phyloP scores from a whole-genome alignment of 768 basidiomycete genomes.

The Mycena latifolia region DNA sequence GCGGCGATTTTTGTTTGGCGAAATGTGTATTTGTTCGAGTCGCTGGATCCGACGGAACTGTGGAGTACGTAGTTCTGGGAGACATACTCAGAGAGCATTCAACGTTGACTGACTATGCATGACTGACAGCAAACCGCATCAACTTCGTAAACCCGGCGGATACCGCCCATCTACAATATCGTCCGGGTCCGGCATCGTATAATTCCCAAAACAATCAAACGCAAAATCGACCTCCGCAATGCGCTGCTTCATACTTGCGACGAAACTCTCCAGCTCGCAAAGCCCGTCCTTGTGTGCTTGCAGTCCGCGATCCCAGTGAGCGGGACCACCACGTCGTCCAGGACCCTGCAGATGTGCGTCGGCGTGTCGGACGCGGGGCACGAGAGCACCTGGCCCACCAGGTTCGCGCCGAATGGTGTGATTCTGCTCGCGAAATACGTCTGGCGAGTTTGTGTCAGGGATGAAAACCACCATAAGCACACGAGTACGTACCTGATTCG shows the following conservation, averaged over 20 bases:
- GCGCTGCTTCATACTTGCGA: not conserved
- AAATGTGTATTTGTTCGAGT: too few relatives aligned
- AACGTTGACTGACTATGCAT: too few relatives aligned
- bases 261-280: not conserved
- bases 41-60: too few relatives aligned
- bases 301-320: slow-evolving; percentile 11
- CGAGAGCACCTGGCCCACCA: slow-evolving; percentile 62
- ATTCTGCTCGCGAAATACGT: slow-evolving; percentile 45
- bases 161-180: not conserved
- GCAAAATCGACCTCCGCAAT: too few relatives aligned
- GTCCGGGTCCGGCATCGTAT: not conserved
- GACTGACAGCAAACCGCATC: too few relatives aligned
- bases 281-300: not conserved
- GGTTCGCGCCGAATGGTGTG: slow-evolving; percentile 50
- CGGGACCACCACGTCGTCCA: slow-evolving; percentile 15
- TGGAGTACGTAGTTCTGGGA: too few relatives aligned
- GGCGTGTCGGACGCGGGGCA: slow-evolving; percentile 44
- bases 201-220: slow-evolving; percentile 1
- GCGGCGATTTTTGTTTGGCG: too few relatives aligned
- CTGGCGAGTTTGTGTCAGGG: slow-evolving; percentile 33
- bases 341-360: slow-evolving; percentile 18
- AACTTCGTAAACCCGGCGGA: too few relatives aligned
- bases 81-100: too few relatives aligned
- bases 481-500: slow-evolving; percentile 57
- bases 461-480: not conserved